Percentiles rank a stretch among this genome's conserved stretches.
Evolutionary conservation across 1,139 yeast species (phyloP).

Genomic region (Starmera stellimalicola): DNA sequence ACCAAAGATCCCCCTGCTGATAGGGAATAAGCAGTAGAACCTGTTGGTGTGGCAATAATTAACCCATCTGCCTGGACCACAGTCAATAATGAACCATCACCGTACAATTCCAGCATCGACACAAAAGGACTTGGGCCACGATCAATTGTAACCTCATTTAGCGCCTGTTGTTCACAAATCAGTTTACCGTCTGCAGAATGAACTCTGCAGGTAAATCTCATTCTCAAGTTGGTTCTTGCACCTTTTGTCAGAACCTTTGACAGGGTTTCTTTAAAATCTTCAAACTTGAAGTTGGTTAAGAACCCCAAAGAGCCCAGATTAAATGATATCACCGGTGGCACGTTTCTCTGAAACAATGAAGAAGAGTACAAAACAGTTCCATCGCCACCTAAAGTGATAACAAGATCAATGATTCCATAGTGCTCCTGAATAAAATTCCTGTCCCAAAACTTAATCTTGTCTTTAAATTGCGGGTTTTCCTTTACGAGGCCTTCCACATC

Average conservation of each 20-base stretch:
- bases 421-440: conserved; percentile 40
- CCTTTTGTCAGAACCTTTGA: conserved; percentile 53
- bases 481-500: conserved; percentile 33
- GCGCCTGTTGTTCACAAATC: conserved; percentile 66
- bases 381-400: conserved; percentile 80
- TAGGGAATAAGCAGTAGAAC: conserved; percentile 83
- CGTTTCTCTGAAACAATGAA: conserved; percentile 67
- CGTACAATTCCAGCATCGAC: conserved; percentile 73
- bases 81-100: conserved; percentile 70
- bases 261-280: conserved; percentile 51
- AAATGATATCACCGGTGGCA: conserved; percentile 83
- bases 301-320: conserved; percentile 78
- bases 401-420: conserved; percentile 63
- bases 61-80: conserved; percentile 89
- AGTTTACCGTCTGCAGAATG: conserved; percentile 47
- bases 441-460: conserved; percentile 58
- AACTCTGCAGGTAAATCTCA: conserved; percentile 68
- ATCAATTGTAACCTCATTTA: conserved; percentile 78
- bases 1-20: conserved; percentile 89
- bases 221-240: conserved; percentile 67
- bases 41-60: conserved; percentile 85
- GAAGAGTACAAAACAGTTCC: conserved; percentile 82
- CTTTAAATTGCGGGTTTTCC: conserved; percentile 32
- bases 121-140: conserved; percentile 87
- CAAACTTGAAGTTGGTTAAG: conserved; percentile 68